Conservation (phyloP, 164 flowering plant species). For the Annona cherimola region DNA sequence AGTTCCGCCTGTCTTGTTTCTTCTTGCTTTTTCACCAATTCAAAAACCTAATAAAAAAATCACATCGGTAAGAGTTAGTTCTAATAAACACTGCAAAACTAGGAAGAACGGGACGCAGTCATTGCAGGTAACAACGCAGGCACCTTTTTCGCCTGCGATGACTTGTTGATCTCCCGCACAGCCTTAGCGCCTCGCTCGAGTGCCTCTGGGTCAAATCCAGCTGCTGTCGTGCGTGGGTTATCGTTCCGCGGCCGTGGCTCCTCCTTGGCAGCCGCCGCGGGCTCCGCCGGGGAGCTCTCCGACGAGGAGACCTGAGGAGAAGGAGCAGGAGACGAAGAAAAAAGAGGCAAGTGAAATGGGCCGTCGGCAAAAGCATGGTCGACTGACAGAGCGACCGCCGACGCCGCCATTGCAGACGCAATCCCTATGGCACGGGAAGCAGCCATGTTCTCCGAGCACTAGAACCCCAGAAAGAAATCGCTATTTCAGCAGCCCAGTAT, state of each 20-base stretch:
- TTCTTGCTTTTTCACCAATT: conserved; percentile 70
- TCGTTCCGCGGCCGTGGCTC: conserved; percentile 51
- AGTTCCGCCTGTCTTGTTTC: conserved; percentile 62
- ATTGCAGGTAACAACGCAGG: not conserved
- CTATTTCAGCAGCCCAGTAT: not conserved
- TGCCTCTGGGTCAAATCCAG: conserved; percentile 88
- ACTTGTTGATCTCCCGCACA: conserved; percentile 39
- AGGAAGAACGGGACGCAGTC: not conserved
- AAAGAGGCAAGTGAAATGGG: conserved; percentile 50
- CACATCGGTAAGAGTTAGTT: not conserved
- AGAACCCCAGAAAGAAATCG: not conserved
- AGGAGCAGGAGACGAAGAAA: conserved; percentile 22
- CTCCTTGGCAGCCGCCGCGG: conserved; percentile 9
- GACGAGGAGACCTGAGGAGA: conserved; percentile 22
- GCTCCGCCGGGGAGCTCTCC: not conserved
- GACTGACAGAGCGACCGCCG: conserved; percentile 38
- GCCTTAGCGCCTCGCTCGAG: conserved; percentile 71
- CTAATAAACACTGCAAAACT: not conserved
- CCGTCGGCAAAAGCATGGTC: conserved; percentile 57
- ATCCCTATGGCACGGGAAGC: conserved; percentile 43
- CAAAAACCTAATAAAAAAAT: conserved; percentile 48
- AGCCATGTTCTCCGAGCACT: conserved; percentile 33
- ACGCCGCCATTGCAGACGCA: conserved; percentile 57
- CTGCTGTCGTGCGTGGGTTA: conserved; percentile 72
- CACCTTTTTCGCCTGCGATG: conserved; percentile 58